These are phyloP conservation scores for Populus hybrid DNA, from an alignment of 441 rosid genomes.

Conservation along the genomic window DNA sequence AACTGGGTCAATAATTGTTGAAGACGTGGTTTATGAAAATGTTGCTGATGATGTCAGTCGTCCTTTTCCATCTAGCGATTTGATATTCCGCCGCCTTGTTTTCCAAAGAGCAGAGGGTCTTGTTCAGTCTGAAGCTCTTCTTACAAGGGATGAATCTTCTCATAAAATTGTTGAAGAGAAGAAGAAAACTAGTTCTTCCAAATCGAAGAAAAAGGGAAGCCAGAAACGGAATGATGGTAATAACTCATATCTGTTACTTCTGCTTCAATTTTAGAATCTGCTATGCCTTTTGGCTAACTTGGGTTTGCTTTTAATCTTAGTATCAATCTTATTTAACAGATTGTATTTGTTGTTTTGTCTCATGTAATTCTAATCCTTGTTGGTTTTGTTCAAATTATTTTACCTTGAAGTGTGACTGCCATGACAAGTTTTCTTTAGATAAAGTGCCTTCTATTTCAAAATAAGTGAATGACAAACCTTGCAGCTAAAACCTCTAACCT, in stretches of 20 bases:
- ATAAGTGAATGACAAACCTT: not conserved
- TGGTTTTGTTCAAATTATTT: constrained; percentile 1
- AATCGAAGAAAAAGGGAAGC: constrained; percentile 46
- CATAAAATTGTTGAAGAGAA: constrained; percentile 28
- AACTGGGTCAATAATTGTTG: constrained; percentile 66
- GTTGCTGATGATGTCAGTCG: constrained; percentile 39
- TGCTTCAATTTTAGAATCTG: not conserved
- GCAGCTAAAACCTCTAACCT: not conserved
- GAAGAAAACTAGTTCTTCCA: constrained; percentile 40
- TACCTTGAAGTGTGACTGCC: not conserved
- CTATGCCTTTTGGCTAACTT: not conserved
- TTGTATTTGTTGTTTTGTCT: not conserved
- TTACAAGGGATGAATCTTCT: constrained; percentile 36
- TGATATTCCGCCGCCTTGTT: constrained; percentile 80
- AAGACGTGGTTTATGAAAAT: constrained; percentile 81
- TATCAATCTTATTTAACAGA: not conserved
- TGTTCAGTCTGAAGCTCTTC: constrained; percentile 94
- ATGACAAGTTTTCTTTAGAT: not conserved
- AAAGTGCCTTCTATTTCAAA: not conserved
- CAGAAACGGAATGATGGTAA: constrained; percentile 50
- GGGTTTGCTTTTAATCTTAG: not conserved
- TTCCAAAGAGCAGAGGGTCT: constrained; percentile 71
- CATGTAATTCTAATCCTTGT: not conserved
- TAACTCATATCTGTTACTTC: constrained; percentile 1
- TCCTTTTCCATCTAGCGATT: constrained; percentile 41